Evolutionary conservation across 1,139 yeast genomes (phyloP).

Genomic region (Lodderomyces theae): DNA sequence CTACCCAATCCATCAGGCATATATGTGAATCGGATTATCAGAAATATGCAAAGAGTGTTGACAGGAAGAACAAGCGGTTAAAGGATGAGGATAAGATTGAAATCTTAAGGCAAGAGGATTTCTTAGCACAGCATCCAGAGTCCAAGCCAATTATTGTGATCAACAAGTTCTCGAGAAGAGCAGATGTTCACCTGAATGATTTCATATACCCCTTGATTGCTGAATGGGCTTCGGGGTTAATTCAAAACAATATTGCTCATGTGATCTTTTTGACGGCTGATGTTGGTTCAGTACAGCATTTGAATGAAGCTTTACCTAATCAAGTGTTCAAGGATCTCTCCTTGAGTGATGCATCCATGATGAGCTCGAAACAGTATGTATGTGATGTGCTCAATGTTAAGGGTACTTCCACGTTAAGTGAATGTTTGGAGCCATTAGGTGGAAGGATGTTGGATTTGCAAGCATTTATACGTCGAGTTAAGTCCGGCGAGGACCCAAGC

Average conservation of each 20-base stretch:
- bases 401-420: conserved; percentile 41
- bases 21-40: conserved; percentile 53
- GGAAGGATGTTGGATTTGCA: conserved; percentile 95
- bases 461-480: conserved; percentile 81
- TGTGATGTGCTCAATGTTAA: conserved; percentile 50
- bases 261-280: conserved; percentile 86
- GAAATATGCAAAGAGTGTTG: conserved; percentile 25
- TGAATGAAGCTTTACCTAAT: conserved; percentile 74
- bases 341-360: conserved; percentile 76
- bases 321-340: conserved; percentile 76
- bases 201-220: conserved; percentile 76
- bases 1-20: conserved; percentile 69
- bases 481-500: conserved; percentile 78
- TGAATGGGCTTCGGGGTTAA: conserved; percentile 82
- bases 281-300: conserved; percentile 67
- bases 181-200: conserved; percentile 51
- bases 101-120: conserved; percentile 69
- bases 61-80: conserved; percentile 12
- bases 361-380: conserved; percentile 71
- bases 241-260: conserved; percentile 81
- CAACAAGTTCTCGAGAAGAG: conserved; percentile 61
- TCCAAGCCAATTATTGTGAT: conserved; percentile 84
- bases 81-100: conserved; percentile 18
- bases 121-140: conserved; percentile 81
- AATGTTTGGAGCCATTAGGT: conserved; percentile 72